Evolutionary conservation across 768 basidiomycete genomes (phyloP).

Genomic region (Tricholoma flavovirens): DNA sequence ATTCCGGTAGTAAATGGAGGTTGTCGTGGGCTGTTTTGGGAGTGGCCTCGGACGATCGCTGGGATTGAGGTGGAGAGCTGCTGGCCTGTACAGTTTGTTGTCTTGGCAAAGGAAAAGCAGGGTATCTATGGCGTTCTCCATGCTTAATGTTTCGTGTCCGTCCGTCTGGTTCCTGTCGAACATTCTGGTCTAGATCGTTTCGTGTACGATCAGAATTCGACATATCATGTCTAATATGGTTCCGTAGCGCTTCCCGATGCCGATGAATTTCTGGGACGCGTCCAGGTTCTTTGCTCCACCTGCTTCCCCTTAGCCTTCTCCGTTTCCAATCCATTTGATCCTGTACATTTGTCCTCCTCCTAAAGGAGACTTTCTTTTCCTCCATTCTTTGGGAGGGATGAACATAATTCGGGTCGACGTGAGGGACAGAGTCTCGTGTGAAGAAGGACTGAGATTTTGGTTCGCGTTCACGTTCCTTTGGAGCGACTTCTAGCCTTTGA

Average conservation of each 20-base stretch:
- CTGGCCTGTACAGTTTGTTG: neutral
- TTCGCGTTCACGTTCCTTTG: neutral
- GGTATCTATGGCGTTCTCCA: neutral
- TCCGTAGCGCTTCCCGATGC: neutral
- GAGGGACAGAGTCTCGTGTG: neutral
- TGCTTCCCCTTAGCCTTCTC: neutral
- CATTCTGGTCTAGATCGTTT: neutral
- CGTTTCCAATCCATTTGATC: neutral
- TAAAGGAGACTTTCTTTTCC: neutral
- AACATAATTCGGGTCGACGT: neutral
- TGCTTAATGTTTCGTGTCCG: neutral
- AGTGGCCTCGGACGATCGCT: neutral
- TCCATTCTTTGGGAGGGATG: neutral
- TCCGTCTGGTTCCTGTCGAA: neutral
- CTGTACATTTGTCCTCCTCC: neutral
- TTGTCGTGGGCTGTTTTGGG: neutral
- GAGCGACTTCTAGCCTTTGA: neutral
- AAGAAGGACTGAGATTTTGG: neutral
- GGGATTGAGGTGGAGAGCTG: neutral
- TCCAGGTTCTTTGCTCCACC: neutral
- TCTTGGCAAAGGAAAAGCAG: neutral
- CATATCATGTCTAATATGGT: neutral
- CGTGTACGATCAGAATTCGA: neutral
- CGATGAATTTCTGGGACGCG: no score
- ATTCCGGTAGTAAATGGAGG: conserved; percentile 6